A percentile compares a stretch with the other conserved stretches of the same genome.
Evolutionary conservation across 768 basidiomycete genomes (phyloP).

Genomic region (Coprinellus micaceus): DNA sequence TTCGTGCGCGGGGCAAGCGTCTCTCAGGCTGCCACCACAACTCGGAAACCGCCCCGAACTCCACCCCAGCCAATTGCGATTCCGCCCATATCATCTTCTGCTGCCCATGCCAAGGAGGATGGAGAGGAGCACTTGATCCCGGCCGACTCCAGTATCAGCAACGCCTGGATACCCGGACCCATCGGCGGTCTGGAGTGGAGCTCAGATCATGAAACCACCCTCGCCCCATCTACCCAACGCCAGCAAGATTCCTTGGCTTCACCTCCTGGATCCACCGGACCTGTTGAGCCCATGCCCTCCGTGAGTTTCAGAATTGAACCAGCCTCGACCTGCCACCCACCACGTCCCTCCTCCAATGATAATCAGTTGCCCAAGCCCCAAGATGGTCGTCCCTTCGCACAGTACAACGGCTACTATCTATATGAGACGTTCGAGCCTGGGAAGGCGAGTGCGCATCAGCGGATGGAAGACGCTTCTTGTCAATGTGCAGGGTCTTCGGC

Average conservation of each 20-base stretch:
- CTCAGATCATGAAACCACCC: background rate
- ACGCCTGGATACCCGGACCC: constrained; percentile 39
- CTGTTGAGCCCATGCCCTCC: no score
- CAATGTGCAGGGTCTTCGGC: constrained; percentile 12
- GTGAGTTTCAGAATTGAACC: no score
- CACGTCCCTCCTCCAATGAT: background rate
- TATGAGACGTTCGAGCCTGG: constrained; percentile 43
- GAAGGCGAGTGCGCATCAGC: constrained; percentile 38
- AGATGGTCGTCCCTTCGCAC: constrained; percentile 9
- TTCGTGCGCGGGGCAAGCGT: background rate
- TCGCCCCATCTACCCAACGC: background rate
- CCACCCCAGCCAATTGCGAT: background rate
- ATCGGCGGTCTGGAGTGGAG: constrained; percentile 17
- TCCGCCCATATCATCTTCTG: background rate
- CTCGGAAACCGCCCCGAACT: background rate
- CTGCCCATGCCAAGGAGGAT: background rate
- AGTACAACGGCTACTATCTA: constrained; percentile 17
- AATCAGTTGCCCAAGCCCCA: background rate
- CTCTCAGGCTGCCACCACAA: background rate
- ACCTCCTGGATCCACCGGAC: no score
- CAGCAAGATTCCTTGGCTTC: background rate
- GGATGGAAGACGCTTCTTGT: constrained; percentile 15
- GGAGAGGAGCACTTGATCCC: background rate
- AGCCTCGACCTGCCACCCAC: no score
- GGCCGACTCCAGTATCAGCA: constrained; percentile 30